phyloP scores from a whole-genome alignment of 1,284 basidiomycete species.

The Sporisorium reilianum region DNA sequence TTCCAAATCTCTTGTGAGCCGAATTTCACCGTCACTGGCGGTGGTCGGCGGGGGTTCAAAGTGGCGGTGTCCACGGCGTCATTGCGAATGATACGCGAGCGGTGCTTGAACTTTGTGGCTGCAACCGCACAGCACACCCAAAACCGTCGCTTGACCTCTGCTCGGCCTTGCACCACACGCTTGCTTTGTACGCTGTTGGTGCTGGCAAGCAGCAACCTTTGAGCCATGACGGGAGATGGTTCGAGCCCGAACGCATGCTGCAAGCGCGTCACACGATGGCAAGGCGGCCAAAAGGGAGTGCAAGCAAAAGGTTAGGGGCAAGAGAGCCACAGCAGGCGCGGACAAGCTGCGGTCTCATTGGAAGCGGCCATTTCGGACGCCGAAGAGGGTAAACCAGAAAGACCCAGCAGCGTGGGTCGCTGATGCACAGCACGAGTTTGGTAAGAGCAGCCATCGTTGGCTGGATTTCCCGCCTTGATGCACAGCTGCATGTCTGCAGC shows the following conservation, averaged over 20 bases:
- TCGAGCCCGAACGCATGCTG: too few relatives aligned
- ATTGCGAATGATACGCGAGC: background rate
- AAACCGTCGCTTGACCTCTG: background rate
- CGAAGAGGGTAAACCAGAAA: background rate
- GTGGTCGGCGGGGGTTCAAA: constrained; percentile 1
- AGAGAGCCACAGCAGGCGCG: too few relatives aligned
- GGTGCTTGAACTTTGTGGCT: constrained; percentile 1
- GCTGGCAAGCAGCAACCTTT: too few relatives aligned
- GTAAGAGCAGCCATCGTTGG: too few relatives aligned
- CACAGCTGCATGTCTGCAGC: constrained; percentile 3
- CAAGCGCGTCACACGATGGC: too few relatives aligned
- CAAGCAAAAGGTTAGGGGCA: too few relatives aligned
- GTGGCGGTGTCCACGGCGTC: background rate
- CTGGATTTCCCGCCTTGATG: background rate
- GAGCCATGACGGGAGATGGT: too few relatives aligned
- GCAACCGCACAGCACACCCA: background rate
- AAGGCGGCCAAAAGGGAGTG: too few relatives aligned
- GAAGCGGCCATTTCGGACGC: background rate
- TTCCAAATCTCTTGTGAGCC: background rate
- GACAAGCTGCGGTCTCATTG: background rate
- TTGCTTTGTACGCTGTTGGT: too few relatives aligned
- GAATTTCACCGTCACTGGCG: too few relatives aligned
- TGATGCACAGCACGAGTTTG: constrained; percentile 2
- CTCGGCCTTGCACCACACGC: too few relatives aligned
- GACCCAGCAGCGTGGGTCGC: background rate